Evolutionary conservation across 2,329 filamentous ascomycete genomes (phyloP).

Genomic region (Thielaviopsis ethacetica): DNA sequence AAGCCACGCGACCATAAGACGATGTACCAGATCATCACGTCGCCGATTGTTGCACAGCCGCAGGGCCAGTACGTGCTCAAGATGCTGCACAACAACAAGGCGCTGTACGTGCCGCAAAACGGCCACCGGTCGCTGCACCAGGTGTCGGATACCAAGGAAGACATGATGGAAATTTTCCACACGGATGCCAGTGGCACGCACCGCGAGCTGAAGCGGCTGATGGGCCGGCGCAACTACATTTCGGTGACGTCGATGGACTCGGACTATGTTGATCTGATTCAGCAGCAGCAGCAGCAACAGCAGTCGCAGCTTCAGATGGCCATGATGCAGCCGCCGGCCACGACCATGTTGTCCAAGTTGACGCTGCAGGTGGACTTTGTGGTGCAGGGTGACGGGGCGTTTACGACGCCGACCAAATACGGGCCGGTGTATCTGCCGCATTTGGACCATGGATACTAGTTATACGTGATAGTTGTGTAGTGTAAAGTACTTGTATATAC

Average conservation of each 20-base stretch:
- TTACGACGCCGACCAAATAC: constrained; percentile 78
- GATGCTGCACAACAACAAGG: constrained; percentile 87
- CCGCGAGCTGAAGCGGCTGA: constrained; percentile 76
- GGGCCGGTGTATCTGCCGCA: constrained; percentile 90
- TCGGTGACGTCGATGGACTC: constrained; percentile 91
- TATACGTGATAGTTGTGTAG: not conserved
- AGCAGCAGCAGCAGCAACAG: constrained; percentile 3
- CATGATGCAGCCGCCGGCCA: constrained; percentile 17
- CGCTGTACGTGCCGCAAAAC: constrained; percentile 80
- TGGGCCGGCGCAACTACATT: constrained; percentile 85
- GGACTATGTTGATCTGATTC: constrained; percentile 39
- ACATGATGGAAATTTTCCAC: constrained; percentile 99
- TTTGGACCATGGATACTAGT: constrained; percentile 54
- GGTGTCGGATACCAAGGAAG: constrained; percentile 86
- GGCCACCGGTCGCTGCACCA: constrained; percentile 59
- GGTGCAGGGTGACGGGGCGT: constrained; percentile 78
- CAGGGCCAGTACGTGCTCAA: constrained; percentile 76
- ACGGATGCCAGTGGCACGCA: constrained; percentile 73
- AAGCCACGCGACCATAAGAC: constrained; percentile 93
- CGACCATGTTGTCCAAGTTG: constrained; percentile 42
- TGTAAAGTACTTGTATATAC: not conserved
- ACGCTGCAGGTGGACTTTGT: constrained; percentile 93
- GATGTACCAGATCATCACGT: constrained; percentile 96
- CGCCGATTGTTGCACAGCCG: constrained; percentile 79
- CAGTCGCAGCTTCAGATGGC: constrained; percentile 8